phyloP scores from a whole-genome alignment of 441 rosid genomes.

The Adansonia grandidieri region DNA sequence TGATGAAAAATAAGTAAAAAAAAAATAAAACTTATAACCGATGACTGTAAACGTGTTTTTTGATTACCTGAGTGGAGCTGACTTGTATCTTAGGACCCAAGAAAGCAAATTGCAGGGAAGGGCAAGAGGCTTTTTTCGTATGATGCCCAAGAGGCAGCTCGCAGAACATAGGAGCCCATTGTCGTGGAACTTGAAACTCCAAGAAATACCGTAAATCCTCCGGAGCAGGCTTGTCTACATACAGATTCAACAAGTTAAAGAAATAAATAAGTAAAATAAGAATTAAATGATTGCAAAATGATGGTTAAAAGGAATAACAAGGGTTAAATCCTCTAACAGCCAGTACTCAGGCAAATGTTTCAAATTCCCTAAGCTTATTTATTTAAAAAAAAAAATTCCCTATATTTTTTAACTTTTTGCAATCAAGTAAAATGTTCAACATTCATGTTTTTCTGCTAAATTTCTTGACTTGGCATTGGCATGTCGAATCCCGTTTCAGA shows the following conservation, averaged over 20 bases:
- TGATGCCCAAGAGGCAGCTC: constrained; percentile 8
- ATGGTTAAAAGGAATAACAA: too few species aligned
- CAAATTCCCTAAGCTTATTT: too few species aligned
- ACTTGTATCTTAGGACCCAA: neutral
- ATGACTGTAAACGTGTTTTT: neutral
- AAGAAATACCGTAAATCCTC: constrained; percentile 9
- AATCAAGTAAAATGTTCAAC: too few species aligned
- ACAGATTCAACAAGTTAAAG: neutral
- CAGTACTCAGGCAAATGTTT: too few species aligned
- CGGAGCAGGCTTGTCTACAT: neutral
- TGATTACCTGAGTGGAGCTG: neutral
- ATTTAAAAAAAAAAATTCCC: too few species aligned
- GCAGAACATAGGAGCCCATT: constrained; percentile 14
- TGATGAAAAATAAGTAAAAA: neutral
- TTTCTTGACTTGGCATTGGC: neutral
- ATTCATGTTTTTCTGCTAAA: neutral
- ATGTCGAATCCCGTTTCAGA: neutral
- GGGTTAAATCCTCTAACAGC: too few species aligned
- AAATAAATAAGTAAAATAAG: neutral
- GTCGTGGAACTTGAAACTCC: constrained; percentile 17
- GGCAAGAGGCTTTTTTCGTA: neutral
- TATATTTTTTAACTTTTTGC: too few species aligned
- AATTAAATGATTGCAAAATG: too few species aligned
- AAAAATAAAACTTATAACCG: neutral
- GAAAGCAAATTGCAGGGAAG: constrained; percentile 13